Evolutionary conservation across 331 rosid species (phyloP), one percentile per base, ranked within the genome.

Genomic region (Rhamnella rubrinervis): DNA sequence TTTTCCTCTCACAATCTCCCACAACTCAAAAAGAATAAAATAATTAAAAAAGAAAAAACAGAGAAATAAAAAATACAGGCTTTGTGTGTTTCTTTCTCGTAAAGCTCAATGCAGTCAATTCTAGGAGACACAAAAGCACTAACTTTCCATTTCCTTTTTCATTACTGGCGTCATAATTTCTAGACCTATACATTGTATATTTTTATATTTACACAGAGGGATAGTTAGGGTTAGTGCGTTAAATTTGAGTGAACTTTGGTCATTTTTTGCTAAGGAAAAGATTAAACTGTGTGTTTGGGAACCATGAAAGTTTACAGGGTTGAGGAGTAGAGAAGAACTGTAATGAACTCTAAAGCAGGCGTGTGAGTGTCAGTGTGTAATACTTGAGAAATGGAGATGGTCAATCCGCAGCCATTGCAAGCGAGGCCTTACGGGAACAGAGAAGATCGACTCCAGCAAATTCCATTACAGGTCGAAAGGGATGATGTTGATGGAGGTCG

Each of bases 321-420:
- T n/a, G 20, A 35, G 61, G 1, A 9, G 20, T 44, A 17, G 73
- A 2, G 19, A 20, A 14, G 49, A 8, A 16, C 49, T 8, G 13
- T 2, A 44, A 16, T 8, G 49, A 44, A 8, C 4, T 11, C 4
- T 11, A 44, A 14, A 44, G 13, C 11, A 8, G 49, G 13, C 2
- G 49, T 44, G 49, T 44, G 49, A 26, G 61, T 35, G 25, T 44
- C 4, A 62, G 35, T 23, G 67, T 69, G 80, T 75, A 64, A 82
- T 84, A 84, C 83, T 79, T 52, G 58, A 63, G 61, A 56, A 71
- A 84, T 86, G 88, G 86, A 83, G 28, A 63, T 13, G 46, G 41
- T 76, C 82, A 75, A 71, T 68, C 63, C 77, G 9, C 83, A 68
- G 77, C 75, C 72, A 20, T 72, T 79, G 71, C 82, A 76, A 70